Base-by-base conservation (phyloP, 2,329 filamentous ascomycete species). In the Fusarium annulatum region DNA sequence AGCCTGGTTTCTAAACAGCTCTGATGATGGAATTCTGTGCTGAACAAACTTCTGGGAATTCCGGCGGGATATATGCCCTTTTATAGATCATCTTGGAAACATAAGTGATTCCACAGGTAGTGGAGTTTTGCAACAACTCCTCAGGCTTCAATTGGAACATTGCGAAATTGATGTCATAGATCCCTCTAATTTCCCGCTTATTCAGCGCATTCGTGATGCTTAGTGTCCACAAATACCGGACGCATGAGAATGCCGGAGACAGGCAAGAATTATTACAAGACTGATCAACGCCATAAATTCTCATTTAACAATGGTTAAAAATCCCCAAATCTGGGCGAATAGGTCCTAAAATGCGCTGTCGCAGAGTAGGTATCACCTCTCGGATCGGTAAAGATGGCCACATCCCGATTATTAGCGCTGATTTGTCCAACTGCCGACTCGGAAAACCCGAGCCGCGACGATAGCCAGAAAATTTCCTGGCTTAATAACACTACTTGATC, bases 1-100 rank as follows among this genome's bases (percentile, higher is more conserved):
- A 26, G 26, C 26, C 26, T 26, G 26, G 26, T 26, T 26, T 26
- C 26, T 26, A 26, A 26, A 26, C 26, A 26, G 26, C 26, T 26
- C 26, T 26, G 26, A 26, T 7, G 26, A 26, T 26, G 26, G 26
- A 26, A 26, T 5, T 18, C 11, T 15, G 23, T 15, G 3, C 23
- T 30, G 12, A 2, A 45, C 0, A 16, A 2, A 12, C 1, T 4
- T 7, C 1, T 7, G 1, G 10, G 9, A 21, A 7, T 10, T 5
- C 14, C 1, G 3, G 18, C 3, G 7, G 34, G 9, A 53, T 1
- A 21, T 18, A 9, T 1, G 7, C 7, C 14, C 5, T 39, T 38
- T 39, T 53, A 53, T 39, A 4, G 0, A 6, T 15, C 12, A 21
- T 21, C 2, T 9, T 53, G n/a, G 18, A 15, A 10, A 16, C 3